These are phyloP conservation scores for Schizonepeta tenuifolia DNA, from an alignment of 257 asterid genomes.

Conservation along the genomic window DNA sequence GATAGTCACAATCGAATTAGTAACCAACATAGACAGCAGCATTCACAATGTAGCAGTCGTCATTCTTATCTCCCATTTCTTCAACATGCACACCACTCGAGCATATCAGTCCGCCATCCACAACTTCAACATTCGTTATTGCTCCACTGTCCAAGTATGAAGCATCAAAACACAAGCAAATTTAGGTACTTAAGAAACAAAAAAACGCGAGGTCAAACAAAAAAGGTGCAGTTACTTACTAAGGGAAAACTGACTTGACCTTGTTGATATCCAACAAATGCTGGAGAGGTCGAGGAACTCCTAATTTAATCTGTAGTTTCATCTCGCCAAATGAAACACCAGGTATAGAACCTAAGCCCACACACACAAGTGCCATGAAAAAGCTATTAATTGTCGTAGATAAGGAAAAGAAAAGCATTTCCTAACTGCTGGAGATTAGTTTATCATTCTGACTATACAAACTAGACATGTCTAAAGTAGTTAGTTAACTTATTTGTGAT, in stretches of 20 bases:
- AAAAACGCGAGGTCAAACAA: neutral
- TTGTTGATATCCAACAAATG: conserved; percentile 71
- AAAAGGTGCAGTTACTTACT: conserved; percentile 56
- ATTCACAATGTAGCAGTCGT: conserved; percentile 87
- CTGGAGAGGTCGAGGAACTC: conserved; percentile 84
- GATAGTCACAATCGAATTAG: conserved; percentile 35
- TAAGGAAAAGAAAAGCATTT: conserved; percentile 9
- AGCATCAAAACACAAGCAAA: conserved; percentile 12
- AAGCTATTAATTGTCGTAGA: neutral
- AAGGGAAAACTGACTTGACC: conserved; percentile 95
- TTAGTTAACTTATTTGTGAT: no score
- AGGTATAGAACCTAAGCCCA: conserved; percentile 73
- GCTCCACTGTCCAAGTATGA: conserved; percentile 58
- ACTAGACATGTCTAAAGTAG: neutral
- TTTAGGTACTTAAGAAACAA: neutral
- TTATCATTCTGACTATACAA: neutral
- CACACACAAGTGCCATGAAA: neutral
- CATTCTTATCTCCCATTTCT: conserved; percentile 97
- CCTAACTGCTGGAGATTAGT: conserved; percentile 3
- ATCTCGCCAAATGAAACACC: conserved; percentile 90
- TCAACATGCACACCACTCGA: conserved; percentile 93
- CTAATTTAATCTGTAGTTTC: conserved; percentile 93
- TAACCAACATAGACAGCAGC: conserved; percentile 98
- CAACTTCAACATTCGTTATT: conserved; percentile 79
- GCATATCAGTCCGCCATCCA: conserved; percentile 88